phyloP scores from a whole-genome alignment of 2,329 filamentous ascomycete genomes.

The Monosporascus cannonballus region DNA sequence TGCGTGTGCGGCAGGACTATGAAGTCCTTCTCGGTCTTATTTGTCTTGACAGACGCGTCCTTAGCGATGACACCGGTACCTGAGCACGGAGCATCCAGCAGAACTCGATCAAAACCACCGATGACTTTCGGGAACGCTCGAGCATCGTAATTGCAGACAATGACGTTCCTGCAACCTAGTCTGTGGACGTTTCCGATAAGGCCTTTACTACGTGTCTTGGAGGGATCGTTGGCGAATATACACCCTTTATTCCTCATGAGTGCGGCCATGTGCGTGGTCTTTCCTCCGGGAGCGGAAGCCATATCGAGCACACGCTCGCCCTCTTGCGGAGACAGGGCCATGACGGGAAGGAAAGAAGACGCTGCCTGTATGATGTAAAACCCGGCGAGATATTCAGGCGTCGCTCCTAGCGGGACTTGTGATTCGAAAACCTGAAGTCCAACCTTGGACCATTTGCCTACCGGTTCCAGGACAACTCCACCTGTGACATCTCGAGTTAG shows the following conservation, averaged over 20 bases:
- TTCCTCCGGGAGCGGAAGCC: conserved; percentile 92
- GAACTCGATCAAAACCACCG: conserved; percentile 89
- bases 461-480: conserved; percentile 90
- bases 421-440: conserved; percentile 95
- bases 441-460: conserved; percentile 98
- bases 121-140: conserved; percentile 91
- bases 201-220: conserved; percentile 89
- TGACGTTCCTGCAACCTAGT: conserved; percentile 84
- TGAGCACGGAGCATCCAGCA: conserved; percentile 92
- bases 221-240: conserved; percentile 94
- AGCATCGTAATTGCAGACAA: conserved; percentile 94
- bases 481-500: conserved; percentile 63
- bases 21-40: conserved; percentile 95
- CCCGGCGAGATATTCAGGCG: conserved; percentile 92
- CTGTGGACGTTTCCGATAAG: conserved; percentile 97
- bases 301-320: conserved; percentile 88
- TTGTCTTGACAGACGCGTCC: conserved; percentile 94
- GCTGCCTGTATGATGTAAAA: conserved; percentile 98
- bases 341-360: conserved; percentile 93
- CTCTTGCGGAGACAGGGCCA: conserved; percentile 92
- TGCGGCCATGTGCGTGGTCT: conserved; percentile 93
- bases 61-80: conserved; percentile 97
- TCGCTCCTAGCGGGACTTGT: conserved; percentile 78
- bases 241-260: conserved; percentile 96
- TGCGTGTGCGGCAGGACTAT: conserved; percentile 88